These are phyloP conservation scores for Coniferiporia sulphurascens DNA, from an alignment of 1,284 basidiomycete genomes.

Conservation along the genomic window DNA sequence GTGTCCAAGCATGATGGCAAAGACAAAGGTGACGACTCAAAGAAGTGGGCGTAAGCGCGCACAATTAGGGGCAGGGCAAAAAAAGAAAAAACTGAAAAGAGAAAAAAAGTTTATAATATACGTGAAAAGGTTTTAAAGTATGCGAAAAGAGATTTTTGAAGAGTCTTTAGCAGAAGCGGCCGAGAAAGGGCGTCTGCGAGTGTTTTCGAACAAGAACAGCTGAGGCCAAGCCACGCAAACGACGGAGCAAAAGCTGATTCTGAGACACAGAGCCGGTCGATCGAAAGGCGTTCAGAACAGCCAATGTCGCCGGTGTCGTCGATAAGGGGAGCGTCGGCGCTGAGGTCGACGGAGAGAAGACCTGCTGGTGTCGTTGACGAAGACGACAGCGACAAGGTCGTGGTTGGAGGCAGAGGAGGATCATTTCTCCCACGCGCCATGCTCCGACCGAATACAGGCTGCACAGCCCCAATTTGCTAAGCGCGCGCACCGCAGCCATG, in stretches of 20 bases:
- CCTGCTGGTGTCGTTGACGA: conserved; percentile 7
- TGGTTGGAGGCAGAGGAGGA: conserved; percentile 9
- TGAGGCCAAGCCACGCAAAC: conserved; percentile 2
- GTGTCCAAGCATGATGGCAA: conserved; percentile 65
- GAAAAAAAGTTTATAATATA: conserved; percentile 17
- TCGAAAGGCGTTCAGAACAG: background rate
- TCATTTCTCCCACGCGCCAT: conserved; percentile 1
- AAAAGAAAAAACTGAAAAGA: background rate
- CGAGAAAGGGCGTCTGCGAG: conserved; percentile 1
- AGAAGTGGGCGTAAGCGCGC: background rate
- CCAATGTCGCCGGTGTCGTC: background rate
- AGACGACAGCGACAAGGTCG: conserved; percentile 11
- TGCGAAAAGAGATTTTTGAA: background rate
- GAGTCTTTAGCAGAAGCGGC: background rate
- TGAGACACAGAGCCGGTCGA: background rate
- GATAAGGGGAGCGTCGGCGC: background rate
- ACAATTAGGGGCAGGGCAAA: conserved; percentile 4
- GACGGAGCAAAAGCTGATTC: conserved; percentile 7
- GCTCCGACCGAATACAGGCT: background rate
- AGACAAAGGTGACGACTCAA: conserved; percentile 5
- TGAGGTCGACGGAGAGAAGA: background rate
- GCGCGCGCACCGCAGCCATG: background rate
- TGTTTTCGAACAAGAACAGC: background rate
- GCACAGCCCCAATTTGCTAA: conserved; percentile 1
- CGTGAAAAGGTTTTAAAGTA: conserved; percentile 4